Evolutionary conservation across 1,139 yeast genomes (phyloP), one percentile per base, ranked within the genome.

Genomic region (Saccharomyces pastorianus): DNA sequence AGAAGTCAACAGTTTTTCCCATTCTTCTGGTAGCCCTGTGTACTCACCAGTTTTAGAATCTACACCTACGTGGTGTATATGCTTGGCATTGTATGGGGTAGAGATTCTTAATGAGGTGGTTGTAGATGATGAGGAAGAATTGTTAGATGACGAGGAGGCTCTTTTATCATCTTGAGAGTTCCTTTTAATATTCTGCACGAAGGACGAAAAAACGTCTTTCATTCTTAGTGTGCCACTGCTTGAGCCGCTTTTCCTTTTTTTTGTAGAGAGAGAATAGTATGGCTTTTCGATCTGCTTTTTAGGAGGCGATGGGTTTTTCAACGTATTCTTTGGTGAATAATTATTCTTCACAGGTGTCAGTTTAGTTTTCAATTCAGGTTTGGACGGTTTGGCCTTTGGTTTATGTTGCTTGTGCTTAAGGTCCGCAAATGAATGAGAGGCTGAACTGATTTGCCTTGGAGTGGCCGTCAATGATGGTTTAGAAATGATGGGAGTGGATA

Each of bases 21-120:
- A 93, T 68, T 88, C 96, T 50, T 81, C 82, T 1, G 98, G 99
- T 53, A 91, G 76, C 1, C 96, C 98, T 1, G 93, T 87, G 65
- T 86, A 91, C 55, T 88, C 84, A 7, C 96, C 96, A 38, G 93
- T 85, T 62, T 83, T 85, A 27, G 78, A 72, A 69, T 91, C 93
- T 56, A 87, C 85, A 26, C 96, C 97, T 11, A 93, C 98, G 70
- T 93, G 98, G 3, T 95, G 89, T 46, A 89, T 87, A 66, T 90
- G 96, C 64, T 88, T 85, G 31, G 95, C 88, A 66, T 88, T 90
- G 69, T 85, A 89, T 0, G 98, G 98, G 0, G 90, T 85, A 41
- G 96, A 87, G 51, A 93, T 90, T 61, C 83, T 84, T 70, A 85
- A 75, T 53, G 77, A 56, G 64, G 73, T 55, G 62, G 77, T 66